phyloP scores from a whole-genome alignment of 768 basidiomycete species.

The Saitozyma podzolica region DNA sequence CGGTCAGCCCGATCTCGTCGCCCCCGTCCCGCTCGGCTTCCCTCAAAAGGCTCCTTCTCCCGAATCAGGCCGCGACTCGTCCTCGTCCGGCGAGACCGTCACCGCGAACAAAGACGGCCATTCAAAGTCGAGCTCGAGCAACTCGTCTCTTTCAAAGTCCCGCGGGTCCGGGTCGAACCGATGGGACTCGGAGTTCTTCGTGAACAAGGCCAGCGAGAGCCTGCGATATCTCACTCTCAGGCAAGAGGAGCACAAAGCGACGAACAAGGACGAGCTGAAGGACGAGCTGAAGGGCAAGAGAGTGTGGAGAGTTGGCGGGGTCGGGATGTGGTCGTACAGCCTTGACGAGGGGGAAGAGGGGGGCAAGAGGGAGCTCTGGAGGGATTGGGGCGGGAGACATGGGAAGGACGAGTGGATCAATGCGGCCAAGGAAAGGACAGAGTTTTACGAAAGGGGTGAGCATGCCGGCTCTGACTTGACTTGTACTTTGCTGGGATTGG shows the following conservation, averaged over 20 bases:
- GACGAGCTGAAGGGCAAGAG: slow-evolving; percentile 35
- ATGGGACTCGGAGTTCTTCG: slow-evolving; percentile 21
- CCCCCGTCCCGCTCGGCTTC: too few relatives aligned
- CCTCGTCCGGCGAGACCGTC: slow-evolving; percentile 18
- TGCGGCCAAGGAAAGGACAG: slow-evolving; percentile 29
- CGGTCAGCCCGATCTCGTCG: too few relatives aligned
- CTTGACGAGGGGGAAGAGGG: slow-evolving; percentile 24
- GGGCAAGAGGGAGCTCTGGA: slow-evolving; percentile 31
- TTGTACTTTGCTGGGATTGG: background rate
- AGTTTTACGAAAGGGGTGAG: slow-evolving; percentile 31
- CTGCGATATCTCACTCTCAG: slow-evolving; percentile 23
- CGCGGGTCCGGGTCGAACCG: background rate
- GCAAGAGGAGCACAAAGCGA: slow-evolving; percentile 27
- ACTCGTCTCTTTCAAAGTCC: background rate
- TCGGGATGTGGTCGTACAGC: slow-evolving; percentile 41
- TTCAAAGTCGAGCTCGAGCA: background rate
- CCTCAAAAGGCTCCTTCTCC: too few relatives aligned
- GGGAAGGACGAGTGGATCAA: slow-evolving; percentile 34
- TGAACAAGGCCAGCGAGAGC: slow-evolving; percentile 24
- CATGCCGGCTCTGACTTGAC: slow-evolving; percentile 4
- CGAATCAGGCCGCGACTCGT: background rate
- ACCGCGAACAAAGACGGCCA: slow-evolving; percentile 8
- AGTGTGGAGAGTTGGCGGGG: slow-evolving; percentile 39
- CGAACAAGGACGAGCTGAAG: slow-evolving; percentile 29
- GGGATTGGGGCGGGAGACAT: slow-evolving; percentile 28